Evolutionary conservation across 306 rosid species (phyloP).

Genomic region (Carpinus viminea): DNA sequence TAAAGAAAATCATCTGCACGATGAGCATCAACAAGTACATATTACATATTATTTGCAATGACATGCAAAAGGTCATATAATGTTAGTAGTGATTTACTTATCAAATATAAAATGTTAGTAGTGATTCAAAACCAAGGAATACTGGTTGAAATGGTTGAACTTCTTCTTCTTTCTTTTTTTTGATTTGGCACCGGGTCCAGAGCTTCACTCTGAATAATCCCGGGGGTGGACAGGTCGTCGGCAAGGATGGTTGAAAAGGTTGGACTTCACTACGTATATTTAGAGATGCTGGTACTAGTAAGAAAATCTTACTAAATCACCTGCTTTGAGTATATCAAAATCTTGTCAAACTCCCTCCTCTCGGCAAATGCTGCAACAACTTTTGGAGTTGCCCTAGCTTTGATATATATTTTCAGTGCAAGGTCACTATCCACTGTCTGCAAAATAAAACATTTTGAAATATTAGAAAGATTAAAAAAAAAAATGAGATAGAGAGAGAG

Average conservation of each 20-base stretch:
- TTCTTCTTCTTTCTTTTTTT: too few relatives aligned
- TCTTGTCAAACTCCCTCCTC: constrained; percentile 98
- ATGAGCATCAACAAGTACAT: neutral
- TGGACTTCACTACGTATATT: neutral
- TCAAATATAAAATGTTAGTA: neutral
- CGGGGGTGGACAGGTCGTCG: too few relatives aligned
- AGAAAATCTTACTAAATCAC: constrained; percentile 30
- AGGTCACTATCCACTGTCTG: constrained; percentile 97
- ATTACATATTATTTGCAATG: neutral
- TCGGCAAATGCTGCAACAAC: constrained; percentile 99
- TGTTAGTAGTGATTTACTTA: neutral
- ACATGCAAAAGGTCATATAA: neutral
- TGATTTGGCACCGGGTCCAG: too few relatives aligned
- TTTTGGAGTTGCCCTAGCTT: constrained; percentile 99
- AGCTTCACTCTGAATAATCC: too few relatives aligned
- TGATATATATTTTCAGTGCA: constrained; percentile 91
- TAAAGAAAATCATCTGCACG: neutral
- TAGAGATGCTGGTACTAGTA: neutral
- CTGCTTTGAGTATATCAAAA: constrained; percentile 98
- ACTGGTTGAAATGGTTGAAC: neutral
- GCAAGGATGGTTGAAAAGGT: neutral
- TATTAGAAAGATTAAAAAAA: neutral
- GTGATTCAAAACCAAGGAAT: neutral
- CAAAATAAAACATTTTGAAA: constrained; percentile 7
- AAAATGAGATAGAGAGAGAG: neutral